Base-by-base conservation (phyloP, 495 filamentous ascomycete species). In the Lepidopterella palustris region DNA sequence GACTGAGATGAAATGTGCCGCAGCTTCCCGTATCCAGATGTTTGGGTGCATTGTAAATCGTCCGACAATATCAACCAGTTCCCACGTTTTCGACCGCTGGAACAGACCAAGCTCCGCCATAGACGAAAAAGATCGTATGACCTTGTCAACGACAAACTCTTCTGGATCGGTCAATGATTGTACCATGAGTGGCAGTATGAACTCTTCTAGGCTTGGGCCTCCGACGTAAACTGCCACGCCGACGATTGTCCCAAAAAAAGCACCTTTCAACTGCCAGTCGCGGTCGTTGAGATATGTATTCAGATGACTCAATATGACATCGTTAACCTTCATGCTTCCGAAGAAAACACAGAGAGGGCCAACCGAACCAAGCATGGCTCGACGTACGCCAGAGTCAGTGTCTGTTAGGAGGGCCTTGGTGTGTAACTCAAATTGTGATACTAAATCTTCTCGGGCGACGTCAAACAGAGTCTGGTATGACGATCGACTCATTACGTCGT, bases 241-340 rank as follows among this genome's bases (percentile, higher is more conserved):
- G 20, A 97, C 88, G 20, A 97, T 92, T 0, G 92, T 89, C 61
- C 95, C 89, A 63, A 99, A 96, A 69, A 97, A 97, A 20, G 95
- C 90, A 68, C 89, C 96, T 70, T 96, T 96, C 23, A 99, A 76
- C 70, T 89, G 88, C 95, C 95, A 99, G 68, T 97, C 92, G 55
- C 84, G 82, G 66, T 97, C 95, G 64, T 99, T 99, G 6, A 99
- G 78, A 64, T 99, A 99, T 0, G 95, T 99, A 68, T 97, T 99
- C 23, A 99, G 75, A 70, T 99, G 93, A 35, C 90, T 95, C 4
- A 97, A 74, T 35, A 99, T 86, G 15, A 97, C 89, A 67, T 99
- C 95, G 68, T 91, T 97, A 2, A 93, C 85, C 68, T 89, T 87
- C 23, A 84, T 72, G 52, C 84, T 92, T 13, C 93, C 93, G 62